Percentiles rank a stretch among this genome's conserved stretches.
Evolutionary conservation across 2,329 filamentous ascomycete species (phyloP).

Genomic region (Didymella keratinophila): DNA sequence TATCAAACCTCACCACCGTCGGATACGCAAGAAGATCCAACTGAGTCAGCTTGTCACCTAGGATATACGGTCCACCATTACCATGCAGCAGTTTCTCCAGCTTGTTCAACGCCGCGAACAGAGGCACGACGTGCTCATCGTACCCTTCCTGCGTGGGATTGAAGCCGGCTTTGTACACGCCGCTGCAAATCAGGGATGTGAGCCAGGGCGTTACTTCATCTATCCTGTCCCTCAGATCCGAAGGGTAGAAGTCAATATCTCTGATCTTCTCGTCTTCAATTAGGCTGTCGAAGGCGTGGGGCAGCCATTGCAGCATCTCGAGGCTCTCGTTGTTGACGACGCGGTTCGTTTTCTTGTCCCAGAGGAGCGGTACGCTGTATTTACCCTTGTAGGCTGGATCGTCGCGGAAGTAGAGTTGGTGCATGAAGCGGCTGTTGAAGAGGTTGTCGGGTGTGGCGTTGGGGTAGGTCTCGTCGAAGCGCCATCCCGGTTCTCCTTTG

Average conservation of each 20-base stretch:
- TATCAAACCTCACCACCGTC: constrained; percentile 67
- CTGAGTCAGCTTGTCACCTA: constrained; percentile 65
- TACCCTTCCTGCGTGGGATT: constrained; percentile 64
- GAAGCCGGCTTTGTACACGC: constrained; percentile 70
- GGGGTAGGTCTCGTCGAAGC: constrained; percentile 65
- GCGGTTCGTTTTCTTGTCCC: constrained; percentile 65
- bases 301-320: constrained; percentile 66
- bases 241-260: constrained; percentile 62
- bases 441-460: constrained; percentile 67
- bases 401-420: constrained; percentile 69
- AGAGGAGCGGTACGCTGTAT: constrained; percentile 68
- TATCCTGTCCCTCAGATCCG: constrained; percentile 57
- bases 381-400: constrained; percentile 67
- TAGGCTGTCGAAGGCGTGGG: constrained; percentile 63
- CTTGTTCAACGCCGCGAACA: constrained; percentile 68
- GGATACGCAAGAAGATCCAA: constrained; percentile 66
- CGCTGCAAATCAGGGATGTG: constrained; percentile 63
- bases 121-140: constrained; percentile 60
- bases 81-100: constrained; percentile 60
- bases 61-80: constrained; percentile 63
- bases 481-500: constrained; percentile 69
- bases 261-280: constrained; percentile 52
- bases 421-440: constrained; percentile 65
- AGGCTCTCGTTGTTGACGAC: constrained; percentile 69
- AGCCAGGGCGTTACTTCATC: constrained; percentile 64